Evolutionary conservation across 192 early-diverging fungal species (phyloP), one percentile per base, ranked within the genome.

Genomic region (Backusella tuberculispora): DNA sequence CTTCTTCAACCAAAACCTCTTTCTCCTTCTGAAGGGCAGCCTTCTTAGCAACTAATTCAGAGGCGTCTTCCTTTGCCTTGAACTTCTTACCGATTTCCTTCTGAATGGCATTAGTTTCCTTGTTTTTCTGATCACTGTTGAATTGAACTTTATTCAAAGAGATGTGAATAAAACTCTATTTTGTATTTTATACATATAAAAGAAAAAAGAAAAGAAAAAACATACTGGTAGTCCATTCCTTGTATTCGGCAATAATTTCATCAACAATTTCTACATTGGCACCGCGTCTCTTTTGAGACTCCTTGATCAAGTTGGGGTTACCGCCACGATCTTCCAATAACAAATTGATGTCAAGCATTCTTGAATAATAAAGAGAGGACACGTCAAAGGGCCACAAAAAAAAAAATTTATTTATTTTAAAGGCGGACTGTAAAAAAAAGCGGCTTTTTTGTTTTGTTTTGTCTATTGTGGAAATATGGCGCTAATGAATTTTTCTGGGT

Each of bases 321-420:
- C 96, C 96, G 74, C 97, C 98, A 81, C 95, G 95, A 48, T 94
- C 94, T 71, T 88, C 85, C 73, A 95, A 89, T 72, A 99, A 89
- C 43, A 98, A 84, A 73, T 93, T 97, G 78, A 99, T 93, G 80
- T 99, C 98, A 77, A 99, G 87, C 93, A 94, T 94, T n/a, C 29
- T 82, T 70, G 12, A 60, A 9, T 9, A 60, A 60, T 60, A 60
- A 26, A 60, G 21, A 60, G n/a, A 60, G n/a, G 21, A 60, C 53
- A 60, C 53, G 53, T 53, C 50, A 53, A 53, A 53, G 50, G 50
- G 19, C 12, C 13, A 6, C 6, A 3, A 60, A 26, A 60, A 50
- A 50, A 50, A 60, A 60, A 60, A 60, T 60, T 60, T 60, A 60
- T 60, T 56, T 53, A 8, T 7, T 53, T n/a, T 9, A 56, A 5